A percentile compares a stretch with the other conserved stretches of the same genome.
Evolutionary conservation across 306 rosid species (phyloP).

Genomic region (Lupinus albus): DNA sequence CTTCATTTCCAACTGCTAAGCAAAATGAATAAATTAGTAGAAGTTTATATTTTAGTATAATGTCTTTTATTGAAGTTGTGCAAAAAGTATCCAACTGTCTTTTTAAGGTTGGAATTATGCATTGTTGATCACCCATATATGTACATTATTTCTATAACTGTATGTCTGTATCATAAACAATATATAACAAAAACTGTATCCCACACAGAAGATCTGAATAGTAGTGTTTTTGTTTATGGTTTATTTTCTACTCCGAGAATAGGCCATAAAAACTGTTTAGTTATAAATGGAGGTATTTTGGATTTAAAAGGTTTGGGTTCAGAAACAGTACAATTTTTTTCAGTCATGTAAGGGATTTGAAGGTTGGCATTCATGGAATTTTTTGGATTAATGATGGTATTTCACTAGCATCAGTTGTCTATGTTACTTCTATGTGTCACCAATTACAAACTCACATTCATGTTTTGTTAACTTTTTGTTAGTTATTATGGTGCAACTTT

Average conservation of each 20-base stretch:
- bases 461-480: too few relatives aligned
- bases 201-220: conserved; percentile 17
- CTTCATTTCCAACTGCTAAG: conserved; percentile 49
- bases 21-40: conserved; percentile 51
- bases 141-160: conserved; percentile 34
- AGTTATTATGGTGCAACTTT: too few relatives aligned
- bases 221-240: not conserved
- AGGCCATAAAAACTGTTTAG: not conserved
- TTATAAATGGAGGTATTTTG: too few relatives aligned
- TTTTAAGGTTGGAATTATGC: conserved; percentile 74
- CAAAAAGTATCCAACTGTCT: conserved; percentile 66
- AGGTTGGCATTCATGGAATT: too few relatives aligned
- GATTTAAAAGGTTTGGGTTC: too few relatives aligned
- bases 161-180: not conserved
- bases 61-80: conserved; percentile 36
- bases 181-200: not conserved
- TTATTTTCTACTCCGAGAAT: conserved; percentile 27
- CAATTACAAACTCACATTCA: too few relatives aligned
- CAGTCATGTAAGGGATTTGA: too few relatives aligned
- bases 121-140: conserved; percentile 36
- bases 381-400: too few relatives aligned
- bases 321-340: too few relatives aligned
- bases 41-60: conserved; percentile 33
- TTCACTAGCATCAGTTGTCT: too few relatives aligned
- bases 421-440: too few relatives aligned